Evolutionary conservation across 192 early-diverging fungal genomes (phyloP), one percentile per base, ranked within the genome.

Genomic region (Coemansia sp.): DNA sequence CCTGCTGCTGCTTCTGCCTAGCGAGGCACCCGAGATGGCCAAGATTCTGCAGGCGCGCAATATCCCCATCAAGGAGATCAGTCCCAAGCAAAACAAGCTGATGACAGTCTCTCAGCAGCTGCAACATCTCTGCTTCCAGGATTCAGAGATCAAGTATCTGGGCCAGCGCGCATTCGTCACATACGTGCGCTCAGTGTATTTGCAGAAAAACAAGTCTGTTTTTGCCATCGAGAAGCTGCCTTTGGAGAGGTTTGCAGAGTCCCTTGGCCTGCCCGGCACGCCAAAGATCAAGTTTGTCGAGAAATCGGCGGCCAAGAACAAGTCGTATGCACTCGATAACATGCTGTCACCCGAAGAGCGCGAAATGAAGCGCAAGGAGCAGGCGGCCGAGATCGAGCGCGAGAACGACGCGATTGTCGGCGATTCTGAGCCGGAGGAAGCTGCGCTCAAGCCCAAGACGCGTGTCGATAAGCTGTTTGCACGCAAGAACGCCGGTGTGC

Each of bases 131-230:
- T 97, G 95, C 80, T 95, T 95, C 68, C 87, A 96, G 81, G 87
- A 92, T 66, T 88, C 96, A 2, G 95, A 98, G 68, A 90, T 96
- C 62, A 97, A 98, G 82, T 96, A 99, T 72, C 84, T 99, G 26
- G 95, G 89, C 26, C 96, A 99, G 80, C 95, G 96, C 77, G 89
- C 94, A 5, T 97, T 99, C 79, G 90, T 96, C 52, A 92, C 93
- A 3, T 99, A 99, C 71, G 86, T 99, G 84, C 85, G 94, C 7
- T 96, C 94, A 8, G 85, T 98, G 25, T 91, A 93, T 64, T 66
- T 99, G 67, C 94, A 96, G 69, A 86, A 86, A 45, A 91, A 99
- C 82, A 99, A 99, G 81, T 68, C 72, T 2, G 84, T 97, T 29
- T 99, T 99, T 71, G 87, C 94, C 37, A 93, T 97, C 10, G 85